Base-by-base conservation (phyloP, 2,329 filamentous ascomycete genomes). In the Trichoderma lentiforme region DNA sequence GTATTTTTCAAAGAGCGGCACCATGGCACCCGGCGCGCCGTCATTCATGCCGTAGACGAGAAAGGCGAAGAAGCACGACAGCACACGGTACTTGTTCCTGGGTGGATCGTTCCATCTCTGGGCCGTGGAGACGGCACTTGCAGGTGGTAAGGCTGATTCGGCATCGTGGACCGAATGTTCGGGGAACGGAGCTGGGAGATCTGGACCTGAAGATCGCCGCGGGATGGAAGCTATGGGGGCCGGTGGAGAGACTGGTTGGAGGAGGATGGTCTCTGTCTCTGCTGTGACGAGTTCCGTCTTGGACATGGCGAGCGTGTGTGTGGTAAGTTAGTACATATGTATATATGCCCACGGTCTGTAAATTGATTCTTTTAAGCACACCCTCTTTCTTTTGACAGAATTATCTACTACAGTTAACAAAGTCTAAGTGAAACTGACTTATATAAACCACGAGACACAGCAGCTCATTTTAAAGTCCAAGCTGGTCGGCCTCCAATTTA, bases 1-100 rank as follows among this genome's bases (percentile, higher is more conserved):
- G 70, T 84, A 78, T 12, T 47, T 68, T 64, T 74, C 75, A 21
- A 79, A 73, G 72, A 77, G 70, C 6, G 74, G 72, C 14, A 72
- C 65, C 71, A 72, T 72, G 47, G 71, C 71, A 12, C 71, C 71
- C 0, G 60, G 57, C 0, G 71, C 57, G 47, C 71, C 71, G 18
- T 72, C 71, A 11, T 72, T 70, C 66, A 70, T 65, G 36, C 71
- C 66, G 7, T 72, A 72, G 34, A 72, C 65, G 36, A 72, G 56
- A n/a, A 72, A 70, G 36, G 53, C 67, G 3, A 65, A 70, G 66
- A 64, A 70, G 30, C 66, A 72, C 8, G 66, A 65, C 0, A 72
- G 53, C 21, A 72, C 36, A 18, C 66, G 71, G n/a, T 65, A 61
- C 28, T 64, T 70, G 60, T 72, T 70, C 36, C 67, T 32, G 12